These are phyloP conservation scores for Fraxinus ornus DNA, from an alignment of 305 asterid genomes.

Conservation along the genomic window DNA sequence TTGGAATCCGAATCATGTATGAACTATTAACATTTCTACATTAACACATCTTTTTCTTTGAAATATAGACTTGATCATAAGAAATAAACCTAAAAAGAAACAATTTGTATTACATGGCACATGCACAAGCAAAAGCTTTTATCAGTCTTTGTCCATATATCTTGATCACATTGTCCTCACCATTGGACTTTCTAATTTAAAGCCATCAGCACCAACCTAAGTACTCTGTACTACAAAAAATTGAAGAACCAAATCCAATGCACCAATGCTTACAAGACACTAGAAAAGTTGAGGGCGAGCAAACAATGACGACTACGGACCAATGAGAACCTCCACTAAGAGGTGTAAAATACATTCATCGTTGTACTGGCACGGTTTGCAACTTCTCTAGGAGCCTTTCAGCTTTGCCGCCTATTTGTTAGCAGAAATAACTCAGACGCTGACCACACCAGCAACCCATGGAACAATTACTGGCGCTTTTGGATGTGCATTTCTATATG, in stretches of 20 bases:
- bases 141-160: not conserved
- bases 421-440: slow-evolving; percentile 30
- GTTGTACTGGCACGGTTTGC: not conserved
- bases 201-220: slow-evolving; percentile 21
- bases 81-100: not conserved
- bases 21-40: not conserved
- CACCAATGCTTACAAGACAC: not conserved
- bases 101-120: slow-evolving; percentile 11
- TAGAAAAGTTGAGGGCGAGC: not conserved
- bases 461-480: slow-evolving; percentile 71
- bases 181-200: slow-evolving; percentile 22
- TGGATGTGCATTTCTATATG: slow-evolving; percentile 67
- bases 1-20: not conserved
- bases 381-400: slow-evolving; percentile 7
- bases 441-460: slow-evolving; percentile 77
- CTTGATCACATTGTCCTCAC: slow-evolving; percentile 2
- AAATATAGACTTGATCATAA: not conserved
- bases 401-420: slow-evolving; percentile 2
- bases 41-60: not conserved
- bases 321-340: not conserved
- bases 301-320: not conserved
- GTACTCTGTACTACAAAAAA: slow-evolving; percentile 16
- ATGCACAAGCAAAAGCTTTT: slow-evolving; percentile 9
- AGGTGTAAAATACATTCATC: not conserved
- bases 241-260: not conserved